Percentiles rank a stretch among this genome's conserved stretches.
These are phyloP conservation scores for Pseudogymnoascus sp. DNA, from an alignment of 2,329 filamentous ascomycete genomes.

Conservation along the genomic window DNA sequence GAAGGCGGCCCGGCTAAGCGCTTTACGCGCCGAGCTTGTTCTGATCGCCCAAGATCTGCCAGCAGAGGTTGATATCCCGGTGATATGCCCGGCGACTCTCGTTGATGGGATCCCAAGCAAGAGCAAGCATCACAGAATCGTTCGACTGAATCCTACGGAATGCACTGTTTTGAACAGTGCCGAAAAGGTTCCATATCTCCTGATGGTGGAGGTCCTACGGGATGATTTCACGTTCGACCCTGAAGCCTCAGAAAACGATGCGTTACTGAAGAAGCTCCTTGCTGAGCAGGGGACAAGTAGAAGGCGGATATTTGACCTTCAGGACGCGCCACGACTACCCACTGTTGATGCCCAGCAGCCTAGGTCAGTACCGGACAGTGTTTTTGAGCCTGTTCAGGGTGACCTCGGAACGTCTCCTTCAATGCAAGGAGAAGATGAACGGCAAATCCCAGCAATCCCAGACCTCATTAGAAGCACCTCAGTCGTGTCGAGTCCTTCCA, in stretches of 20 bases:
- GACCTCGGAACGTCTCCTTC: slow-evolving; percentile 68
- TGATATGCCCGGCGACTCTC: slow-evolving; percentile 69
- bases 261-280: slow-evolving; percentile 50
- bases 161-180: slow-evolving; percentile 80
- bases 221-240: slow-evolving; percentile 81
- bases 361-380: slow-evolving; percentile 49
- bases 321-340: slow-evolving; percentile 51
- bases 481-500: slow-evolving; percentile 49
- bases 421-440: slow-evolving; percentile 48
- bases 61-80: slow-evolving; percentile 73
- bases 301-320: slow-evolving; percentile 58
- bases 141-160: slow-evolving; percentile 74
- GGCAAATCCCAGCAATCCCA: slow-evolving; percentile 24
- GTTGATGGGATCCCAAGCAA: slow-evolving; percentile 64
- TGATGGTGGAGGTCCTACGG: slow-evolving; percentile 75
- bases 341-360: slow-evolving; percentile 25
- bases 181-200: slow-evolving; percentile 74
- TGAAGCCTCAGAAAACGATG: slow-evolving; percentile 62
- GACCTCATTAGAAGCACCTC: slow-evolving; percentile 17
- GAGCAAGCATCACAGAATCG: slow-evolving; percentile 74
- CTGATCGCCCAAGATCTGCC: slow-evolving; percentile 74
- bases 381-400: slow-evolving; percentile 74
- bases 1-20: slow-evolving; percentile 72
- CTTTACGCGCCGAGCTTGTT: slow-evolving; percentile 70
- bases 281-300: slow-evolving; percentile 44